Base-by-base conservation (phyloP, 176 grass and related monocot species). In the Musa troglodytarum region DNA sequence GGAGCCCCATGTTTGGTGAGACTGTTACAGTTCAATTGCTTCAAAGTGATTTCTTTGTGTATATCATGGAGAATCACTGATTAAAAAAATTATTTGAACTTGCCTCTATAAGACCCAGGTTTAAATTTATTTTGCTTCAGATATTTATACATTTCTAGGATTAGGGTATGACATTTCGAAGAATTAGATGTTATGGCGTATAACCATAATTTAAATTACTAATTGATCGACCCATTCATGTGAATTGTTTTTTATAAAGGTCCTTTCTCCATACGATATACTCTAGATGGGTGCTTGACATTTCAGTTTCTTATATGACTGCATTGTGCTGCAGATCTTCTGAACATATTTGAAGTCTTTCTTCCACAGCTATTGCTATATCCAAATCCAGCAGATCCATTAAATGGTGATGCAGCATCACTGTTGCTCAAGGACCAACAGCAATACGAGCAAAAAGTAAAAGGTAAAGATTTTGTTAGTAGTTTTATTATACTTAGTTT, bases 271-370 rank as follows among this genome's bases (percentile, higher is more conserved):
- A 69, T 69, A 19, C 10, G 13, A 69, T 69, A 17, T 15, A 19
- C 57, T 21, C 57, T 61, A 61, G 14, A 17, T 69, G 50, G 67
- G n/a, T 69, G 0, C 1, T 5, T 11, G 29, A 69, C 2, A 50
- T n/a, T 69, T 69, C 29, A 69, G 43, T 43, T 55, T 74, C 24
- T 74, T 59, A 74, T 20, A 11, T 58, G 24, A 29, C 54, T 28
- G 0, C 49, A 14, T 54, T 21, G 50, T 23, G 11, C 72, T 59
- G 24, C 72, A 74, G 72, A 74, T 74, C 54, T 74, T 56, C 21
- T 59, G 54, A 74, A 74, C 23, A 57, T 74, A 56, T 74, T 74
- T 74, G 72, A 74, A 74, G 72, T 74, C 72, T 74, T 58, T 74
- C 72, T 74, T 74, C 53, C 72, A 17, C 53, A 74, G 72, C 72